phyloP scores from a whole-genome alignment of 805 yeast species.

The Vanderwaltozyma verrucispora region DNA sequence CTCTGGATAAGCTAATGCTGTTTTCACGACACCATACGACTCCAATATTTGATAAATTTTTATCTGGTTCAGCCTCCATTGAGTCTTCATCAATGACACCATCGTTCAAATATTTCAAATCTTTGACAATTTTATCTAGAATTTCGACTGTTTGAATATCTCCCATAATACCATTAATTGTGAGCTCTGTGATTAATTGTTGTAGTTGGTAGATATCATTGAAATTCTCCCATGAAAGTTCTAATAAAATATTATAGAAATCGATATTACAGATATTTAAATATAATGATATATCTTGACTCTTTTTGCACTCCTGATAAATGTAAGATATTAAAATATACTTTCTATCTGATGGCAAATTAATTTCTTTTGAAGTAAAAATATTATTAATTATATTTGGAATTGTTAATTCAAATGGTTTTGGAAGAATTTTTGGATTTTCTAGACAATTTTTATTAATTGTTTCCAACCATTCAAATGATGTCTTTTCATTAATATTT shows the following conservation, averaged over 20 bases:
- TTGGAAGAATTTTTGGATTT: constrained; percentile 12
- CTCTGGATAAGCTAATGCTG: constrained; percentile 8
- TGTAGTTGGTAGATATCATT: constrained; percentile 15
- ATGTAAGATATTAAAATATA: constrained; percentile 17
- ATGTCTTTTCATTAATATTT: not conserved
- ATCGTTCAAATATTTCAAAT: constrained; percentile 16
- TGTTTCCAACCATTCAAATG: constrained; percentile 5
- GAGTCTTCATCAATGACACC: constrained; percentile 11
- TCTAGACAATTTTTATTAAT: constrained; percentile 7
- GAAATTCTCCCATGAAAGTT: constrained; percentile 23
- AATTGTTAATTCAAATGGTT: constrained; percentile 20
- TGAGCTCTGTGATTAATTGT: constrained; percentile 22
- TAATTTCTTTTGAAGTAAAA: constrained; percentile 8
- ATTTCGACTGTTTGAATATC: constrained; percentile 22
- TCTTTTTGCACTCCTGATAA: constrained; percentile 21
- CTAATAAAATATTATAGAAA: constrained; percentile 23
- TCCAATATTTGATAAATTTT: constrained; percentile 4
- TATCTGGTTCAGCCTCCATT: not conserved
- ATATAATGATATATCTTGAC: constrained; percentile 20
- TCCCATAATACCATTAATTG: constrained; percentile 25
- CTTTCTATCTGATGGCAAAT: constrained; percentile 18
- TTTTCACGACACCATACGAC: constrained; percentile 23
- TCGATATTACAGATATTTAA: constrained; percentile 23
- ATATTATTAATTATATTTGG: constrained; percentile 18
- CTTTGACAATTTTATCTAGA: constrained; percentile 13